Base-by-base conservation (phyloP, 768 basidiomycete genomes). In the Termitomyces sp. region DNA sequence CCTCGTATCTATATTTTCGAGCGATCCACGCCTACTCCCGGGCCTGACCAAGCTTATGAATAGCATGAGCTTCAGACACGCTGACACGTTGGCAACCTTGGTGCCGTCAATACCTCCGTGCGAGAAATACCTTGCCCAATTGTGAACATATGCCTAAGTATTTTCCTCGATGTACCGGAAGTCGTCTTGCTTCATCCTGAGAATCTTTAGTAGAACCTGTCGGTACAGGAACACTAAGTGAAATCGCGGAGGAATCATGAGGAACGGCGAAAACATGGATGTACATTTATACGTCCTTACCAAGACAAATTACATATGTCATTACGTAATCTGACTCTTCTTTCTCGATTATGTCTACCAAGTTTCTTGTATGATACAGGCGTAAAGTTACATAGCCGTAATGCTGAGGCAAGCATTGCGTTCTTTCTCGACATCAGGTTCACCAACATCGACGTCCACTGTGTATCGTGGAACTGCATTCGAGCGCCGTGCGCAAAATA, bases 391-490 rank as follows among this genome's bases (percentile, higher is more conserved):
- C 10, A 60, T 58, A 52, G 15, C 32, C 25, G 32, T 29, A n/a
- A 57, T 37, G 14, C 25, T 40, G 47, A 45, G 42, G 43, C 42
- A 5, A 17, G 9, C 36, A 37, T 25, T 37, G 15, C 65, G 65
- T 12, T 45, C 50, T 29, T 36, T 64, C 57, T 56, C 63, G 47
- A 62, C 61, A 38, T 42, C 56, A 17, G 29, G 17, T 12, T 5
- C 25, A 43, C 46, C 50, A 20, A 38, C 17, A 47, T n/a, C 55
- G 37, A 31, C 48, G 2, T 40, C 71, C n/a, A 83, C 86, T 0
- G 84, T 88, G 0, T 83, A 87, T 58, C 82, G 86, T 34, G 94
- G 94, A 2, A 79, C 74, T 1, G 84, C 85, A 0, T 97, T 94
- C 68, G 94, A 97, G 71, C 71, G 83, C 34, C 83, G 87, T 1